Conservation (phyloP, 169 alveolate genomes). For the Eimeria necatrix region DNA sequence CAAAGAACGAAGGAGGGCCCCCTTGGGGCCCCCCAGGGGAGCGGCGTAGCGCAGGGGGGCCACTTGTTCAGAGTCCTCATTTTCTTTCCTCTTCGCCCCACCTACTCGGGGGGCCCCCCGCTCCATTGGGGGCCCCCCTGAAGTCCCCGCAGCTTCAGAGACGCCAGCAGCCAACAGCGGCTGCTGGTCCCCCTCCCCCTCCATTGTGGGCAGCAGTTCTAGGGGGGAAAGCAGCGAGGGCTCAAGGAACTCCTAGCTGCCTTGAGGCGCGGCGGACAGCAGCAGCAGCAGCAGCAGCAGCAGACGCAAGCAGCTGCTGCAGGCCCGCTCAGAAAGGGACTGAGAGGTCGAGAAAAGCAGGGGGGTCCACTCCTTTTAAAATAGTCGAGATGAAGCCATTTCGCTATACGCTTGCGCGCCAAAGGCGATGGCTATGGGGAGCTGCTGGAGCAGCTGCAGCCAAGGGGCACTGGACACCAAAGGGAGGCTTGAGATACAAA, state of each 20-base stretch:
- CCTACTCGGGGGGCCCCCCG: neutral
- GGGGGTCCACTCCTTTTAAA: too few relatives aligned
- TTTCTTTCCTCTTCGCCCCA: neutral
- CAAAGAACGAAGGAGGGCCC: neutral
- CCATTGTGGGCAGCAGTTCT: neutral
- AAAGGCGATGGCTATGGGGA: too few relatives aligned
- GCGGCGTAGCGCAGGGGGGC: constrained; percentile 54
- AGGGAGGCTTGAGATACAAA: too few relatives aligned
- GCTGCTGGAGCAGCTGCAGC: too few relatives aligned
- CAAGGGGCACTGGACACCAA: too few relatives aligned
- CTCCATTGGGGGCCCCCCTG: neutral
- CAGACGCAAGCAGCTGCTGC: neutral
- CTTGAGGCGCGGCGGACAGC: neutral
- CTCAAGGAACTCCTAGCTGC: neutral
- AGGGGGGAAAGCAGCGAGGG: neutral
- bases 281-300: constrained; percentile 4
- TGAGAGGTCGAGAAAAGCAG: too few relatives aligned
- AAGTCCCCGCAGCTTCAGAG: neutral
- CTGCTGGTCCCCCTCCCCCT: constrained; percentile 42
- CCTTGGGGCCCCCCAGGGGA: constrained; percentile 24
- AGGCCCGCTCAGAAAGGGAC: too few relatives aligned
- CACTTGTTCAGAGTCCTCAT: neutral
- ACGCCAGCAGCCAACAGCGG: neutral
- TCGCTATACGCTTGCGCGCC: too few relatives aligned
- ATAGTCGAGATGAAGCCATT: too few relatives aligned